phyloP scores from a whole-genome alignment of 768 basidiomycete species.

The Pleurotus djamor region DNA sequence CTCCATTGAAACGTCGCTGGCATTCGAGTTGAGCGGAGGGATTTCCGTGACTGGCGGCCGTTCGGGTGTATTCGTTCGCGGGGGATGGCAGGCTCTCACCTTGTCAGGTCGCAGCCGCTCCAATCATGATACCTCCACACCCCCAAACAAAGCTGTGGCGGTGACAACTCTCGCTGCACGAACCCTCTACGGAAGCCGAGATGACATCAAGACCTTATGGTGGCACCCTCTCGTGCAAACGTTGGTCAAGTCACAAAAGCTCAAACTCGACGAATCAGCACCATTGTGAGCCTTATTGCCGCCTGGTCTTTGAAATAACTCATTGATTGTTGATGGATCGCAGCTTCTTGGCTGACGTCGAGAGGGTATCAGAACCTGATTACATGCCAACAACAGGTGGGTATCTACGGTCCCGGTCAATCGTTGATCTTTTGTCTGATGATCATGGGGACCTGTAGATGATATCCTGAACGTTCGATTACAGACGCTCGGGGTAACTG shows the following conservation, averaged over 20 bases:
- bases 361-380: constrained; percentile 64
- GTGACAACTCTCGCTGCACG: constrained; percentile 54
- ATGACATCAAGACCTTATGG: constrained; percentile 68
- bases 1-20: constrained; percentile 64
- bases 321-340: neutral
- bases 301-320: neutral
- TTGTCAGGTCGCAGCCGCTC: constrained; percentile 33
- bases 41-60: constrained; percentile 59
- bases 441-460: constrained; percentile 33
- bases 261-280: constrained; percentile 74
- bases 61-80: constrained; percentile 63
- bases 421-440: neutral
- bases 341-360: constrained; percentile 70
- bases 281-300: constrained; percentile 68
- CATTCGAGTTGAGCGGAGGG: constrained; percentile 67
- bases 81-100: constrained; percentile 69
- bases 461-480: constrained; percentile 80
- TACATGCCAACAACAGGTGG: constrained; percentile 72
- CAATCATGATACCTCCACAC: constrained; percentile 24
- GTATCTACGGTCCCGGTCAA: neutral
- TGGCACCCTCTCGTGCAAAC: constrained; percentile 61
- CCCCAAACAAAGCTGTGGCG: constrained; percentile 23
- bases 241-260: constrained; percentile 52
- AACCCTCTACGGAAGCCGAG: constrained; percentile 44
- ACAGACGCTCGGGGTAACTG: constrained; percentile 78